A percentile compares a stretch with the other conserved stretches of the same genome.
Evolutionary conservation across 768 basidiomycete species (phyloP).

Genomic region (Trametes meyenii): DNA sequence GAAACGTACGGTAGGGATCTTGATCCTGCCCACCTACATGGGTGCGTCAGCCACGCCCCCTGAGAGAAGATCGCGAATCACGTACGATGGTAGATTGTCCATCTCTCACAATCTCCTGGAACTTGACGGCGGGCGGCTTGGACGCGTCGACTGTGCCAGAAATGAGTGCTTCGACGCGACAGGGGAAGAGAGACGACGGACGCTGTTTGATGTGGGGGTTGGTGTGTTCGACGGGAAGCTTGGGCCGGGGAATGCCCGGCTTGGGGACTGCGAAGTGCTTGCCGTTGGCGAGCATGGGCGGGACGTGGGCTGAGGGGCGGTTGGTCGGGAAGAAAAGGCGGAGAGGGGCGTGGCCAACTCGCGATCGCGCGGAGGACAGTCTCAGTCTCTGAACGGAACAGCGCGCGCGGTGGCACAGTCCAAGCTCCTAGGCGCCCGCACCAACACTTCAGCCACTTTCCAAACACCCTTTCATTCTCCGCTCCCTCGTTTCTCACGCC

Average conservation of each 20-base stretch:
- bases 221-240: slow-evolving; percentile 24
- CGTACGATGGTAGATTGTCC: slow-evolving; percentile 83
- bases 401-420: slow-evolving; percentile 24
- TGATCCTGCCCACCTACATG: slow-evolving; percentile 81
- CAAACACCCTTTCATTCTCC: slow-evolving; percentile 24
- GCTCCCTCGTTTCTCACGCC: slow-evolving; percentile 9
- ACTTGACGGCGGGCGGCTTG: slow-evolving; percentile 78
- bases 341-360: slow-evolving; percentile 21
- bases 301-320: slow-evolving; percentile 9
- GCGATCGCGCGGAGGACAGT: slow-evolving; percentile 16
- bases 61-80: slow-evolving; percentile 17
- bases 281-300: slow-evolving; percentile 20
- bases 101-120: slow-evolving; percentile 88
- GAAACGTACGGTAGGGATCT: slow-evolving; percentile 79
- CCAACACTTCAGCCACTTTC: neutral
- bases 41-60: slow-evolving; percentile 23
- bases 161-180: slow-evolving; percentile 44
- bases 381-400: slow-evolving; percentile 3
- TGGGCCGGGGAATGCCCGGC: slow-evolving; percentile 23
- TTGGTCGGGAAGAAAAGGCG: neutral
- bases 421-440: slow-evolving; percentile 10
- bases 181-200: slow-evolving; percentile 25
- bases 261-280: slow-evolving; percentile 24
- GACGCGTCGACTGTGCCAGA: slow-evolving; percentile 39
- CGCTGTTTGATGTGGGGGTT: slow-evolving; percentile 33